Evolutionary conservation across 768 basidiomycete genomes (phyloP).

Genomic region (Amanita muscaria): DNA sequence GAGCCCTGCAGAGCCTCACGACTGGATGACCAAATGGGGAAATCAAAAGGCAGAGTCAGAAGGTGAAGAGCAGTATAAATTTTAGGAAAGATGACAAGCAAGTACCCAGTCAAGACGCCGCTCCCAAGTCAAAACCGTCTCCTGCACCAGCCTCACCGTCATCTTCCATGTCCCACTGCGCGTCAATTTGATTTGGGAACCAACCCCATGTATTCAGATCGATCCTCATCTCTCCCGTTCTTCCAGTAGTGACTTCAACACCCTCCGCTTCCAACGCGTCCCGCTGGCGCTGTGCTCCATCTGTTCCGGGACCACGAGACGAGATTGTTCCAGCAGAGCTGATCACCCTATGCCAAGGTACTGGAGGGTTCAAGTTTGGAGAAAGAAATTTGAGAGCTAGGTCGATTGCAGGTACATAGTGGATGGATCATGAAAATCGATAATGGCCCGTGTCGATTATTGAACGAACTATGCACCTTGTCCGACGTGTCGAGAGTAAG

Average conservation of each 20-base stretch:
- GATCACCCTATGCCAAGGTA: constrained; percentile 80
- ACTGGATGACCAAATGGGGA: too few species aligned
- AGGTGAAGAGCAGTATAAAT: too few species aligned
- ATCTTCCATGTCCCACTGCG: neutral
- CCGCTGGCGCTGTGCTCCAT: constrained; percentile 67
- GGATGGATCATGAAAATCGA: neutral
- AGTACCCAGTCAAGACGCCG: too few species aligned
- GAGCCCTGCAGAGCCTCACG: too few species aligned
- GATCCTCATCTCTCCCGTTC: too few species aligned
- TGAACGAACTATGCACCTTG: constrained; percentile 54
- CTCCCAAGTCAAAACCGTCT: too few species aligned
- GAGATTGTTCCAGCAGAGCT: constrained; percentile 65
- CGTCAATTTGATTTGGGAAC: too few species aligned
- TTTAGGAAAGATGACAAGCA: too few species aligned
- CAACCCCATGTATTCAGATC: too few species aligned
- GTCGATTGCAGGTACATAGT: neutral
- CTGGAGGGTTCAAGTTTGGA: constrained; percentile 47
- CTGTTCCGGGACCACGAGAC: constrained; percentile 76
- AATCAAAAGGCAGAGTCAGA: too few species aligned
- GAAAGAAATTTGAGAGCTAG: constrained; percentile 76
- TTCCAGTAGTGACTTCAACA: too few species aligned
- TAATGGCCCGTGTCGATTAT: too few species aligned
- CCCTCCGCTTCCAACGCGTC: constrained; percentile 76
- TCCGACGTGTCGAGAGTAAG: constrained; percentile 72
- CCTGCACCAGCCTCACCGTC: neutral